A percentile compares a stretch with the other conserved stretches of the same genome.
These are phyloP conservation scores for Petasospora fabianii DNA, from an alignment of 1,139 yeast genomes.

Conservation along the genomic window DNA sequence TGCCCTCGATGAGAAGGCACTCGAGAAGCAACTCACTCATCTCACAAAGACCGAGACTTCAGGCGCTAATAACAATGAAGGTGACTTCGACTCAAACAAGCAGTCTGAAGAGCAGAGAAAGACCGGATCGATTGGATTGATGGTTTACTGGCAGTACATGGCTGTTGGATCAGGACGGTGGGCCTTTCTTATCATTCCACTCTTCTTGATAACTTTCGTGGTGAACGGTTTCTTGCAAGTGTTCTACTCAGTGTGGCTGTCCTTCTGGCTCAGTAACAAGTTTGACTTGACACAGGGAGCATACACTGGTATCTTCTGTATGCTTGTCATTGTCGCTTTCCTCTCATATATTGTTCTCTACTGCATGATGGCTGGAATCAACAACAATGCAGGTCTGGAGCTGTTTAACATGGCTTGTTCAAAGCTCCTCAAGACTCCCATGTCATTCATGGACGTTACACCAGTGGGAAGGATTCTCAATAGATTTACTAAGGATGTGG, in stretches of 20 bases:
- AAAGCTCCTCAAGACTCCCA: constrained; percentile 49
- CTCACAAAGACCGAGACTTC: constrained; percentile 13
- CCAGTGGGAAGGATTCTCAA: constrained; percentile 60
- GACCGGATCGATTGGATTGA: constrained; percentile 35
- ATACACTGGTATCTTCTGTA: constrained; percentile 65
- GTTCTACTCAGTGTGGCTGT: constrained; percentile 70
- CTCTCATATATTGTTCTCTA: constrained; percentile 42
- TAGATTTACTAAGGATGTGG: constrained; percentile 61
- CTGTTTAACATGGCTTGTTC: constrained; percentile 42
- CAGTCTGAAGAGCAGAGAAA: constrained; percentile 30
- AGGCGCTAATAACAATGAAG: constrained; percentile 10
- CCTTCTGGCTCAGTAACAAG: constrained; percentile 64
- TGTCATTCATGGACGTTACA: constrained; percentile 56
- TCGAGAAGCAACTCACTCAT: constrained; percentile 20
- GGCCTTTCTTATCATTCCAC: constrained; percentile 36
- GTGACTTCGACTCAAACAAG: constrained; percentile 19
- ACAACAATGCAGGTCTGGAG: constrained; percentile 44
- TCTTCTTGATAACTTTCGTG: constrained; percentile 35
- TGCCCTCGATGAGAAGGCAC: too few species aligned
- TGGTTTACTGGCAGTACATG: constrained; percentile 44
- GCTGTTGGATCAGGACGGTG: constrained; percentile 52
- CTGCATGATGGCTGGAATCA: constrained; percentile 44
- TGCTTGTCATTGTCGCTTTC: constrained; percentile 41
- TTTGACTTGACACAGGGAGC: constrained; percentile 43
- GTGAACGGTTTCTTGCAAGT: constrained; percentile 55